Evolutionary conservation across 2,329 filamentous ascomycete genomes (phyloP), one percentile per base, ranked within the genome.

Genomic region (Aspergillus quadricinctus): DNA sequence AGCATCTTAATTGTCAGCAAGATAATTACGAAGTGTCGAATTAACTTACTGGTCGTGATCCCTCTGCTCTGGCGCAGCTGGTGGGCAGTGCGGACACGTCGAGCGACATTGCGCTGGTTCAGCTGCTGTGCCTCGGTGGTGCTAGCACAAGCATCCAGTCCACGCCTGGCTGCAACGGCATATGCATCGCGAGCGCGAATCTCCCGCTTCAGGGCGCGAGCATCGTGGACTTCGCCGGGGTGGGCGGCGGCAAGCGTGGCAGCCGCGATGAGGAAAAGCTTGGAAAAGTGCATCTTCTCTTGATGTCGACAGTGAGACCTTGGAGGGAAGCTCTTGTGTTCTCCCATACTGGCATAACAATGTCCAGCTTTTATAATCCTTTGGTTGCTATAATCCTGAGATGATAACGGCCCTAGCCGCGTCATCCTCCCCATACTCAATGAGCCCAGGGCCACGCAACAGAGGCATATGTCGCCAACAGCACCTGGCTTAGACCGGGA

Each of bases 181-280:
- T 66, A 57, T 28, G 57, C 60, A 52, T 71, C 61, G 10, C 67
- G 67, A 50, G 64, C 62, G 29, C 63, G 61, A 17, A 70, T 62
- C 54, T 70, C 68, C 6, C 65, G 63, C 61, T 67, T 68, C 28
- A 70, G n/a, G 19, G 57, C 60, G 37, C 64, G 60, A 6, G 64
- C 61, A 35, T 71, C 65, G 9, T 70, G 67, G 43, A 69, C 66
- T 55, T 71, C 68, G n/a, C 68, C 68, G 0, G 68, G 68, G 48
- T 70, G 68, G 41, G 68, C 67, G 27, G 69, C 58, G 23, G 61
- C 63, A 9, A 71, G 60, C 3, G 67, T 63, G 45, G 67, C 66
- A 4, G 69, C 70, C 40, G 62, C 67, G 17, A 73, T 57, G 48
- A 67, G 59, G 21, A 74, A 61, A 41, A 72, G 48, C 46, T 70